Conservation (phyloP, 2,329 filamentous ascomycete species). For the Sordariomycetes sp. region DNA sequence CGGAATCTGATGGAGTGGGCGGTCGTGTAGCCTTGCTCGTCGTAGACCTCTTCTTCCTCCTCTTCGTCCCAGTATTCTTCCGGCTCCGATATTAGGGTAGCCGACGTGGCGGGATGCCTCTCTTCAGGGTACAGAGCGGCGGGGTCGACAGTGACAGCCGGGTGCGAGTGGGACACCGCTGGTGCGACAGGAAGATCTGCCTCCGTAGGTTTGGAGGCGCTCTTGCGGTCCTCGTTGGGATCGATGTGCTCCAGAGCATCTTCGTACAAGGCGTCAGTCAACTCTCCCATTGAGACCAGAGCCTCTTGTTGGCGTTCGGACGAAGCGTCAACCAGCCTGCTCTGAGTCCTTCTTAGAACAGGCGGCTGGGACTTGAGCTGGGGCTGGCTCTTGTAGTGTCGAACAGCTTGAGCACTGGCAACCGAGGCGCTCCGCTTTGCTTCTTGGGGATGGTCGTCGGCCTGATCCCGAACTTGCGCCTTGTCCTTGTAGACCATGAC, state of each 20-base stretch:
- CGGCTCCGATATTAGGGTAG: slow-evolving; percentile 17
- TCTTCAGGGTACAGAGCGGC: slow-evolving; percentile 3
- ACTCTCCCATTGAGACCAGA: slow-evolving; percentile 16
- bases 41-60: slow-evolving; percentile 52
- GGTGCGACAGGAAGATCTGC: not conserved
- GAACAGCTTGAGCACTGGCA: slow-evolving; percentile 16
- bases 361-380: slow-evolving; percentile 30
- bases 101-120: not conserved
- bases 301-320: not conserved
- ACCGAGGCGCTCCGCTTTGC: slow-evolving; percentile 3
- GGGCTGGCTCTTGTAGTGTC: slow-evolving; percentile 41
- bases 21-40: slow-evolving; percentile 58
- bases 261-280: slow-evolving; percentile 26
- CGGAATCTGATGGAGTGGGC: slow-evolving; percentile 65
- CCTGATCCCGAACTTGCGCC: slow-evolving; percentile 7
- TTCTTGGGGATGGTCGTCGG: not conserved
- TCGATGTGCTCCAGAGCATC: slow-evolving; percentile 30
- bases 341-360: slow-evolving; percentile 27
- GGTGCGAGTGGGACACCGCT: not conserved
- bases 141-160: not conserved
- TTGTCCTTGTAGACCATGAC: slow-evolving; percentile 4
- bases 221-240: slow-evolving; percentile 8
- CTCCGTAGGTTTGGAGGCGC: not conserved
- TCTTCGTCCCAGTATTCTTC: slow-evolving; percentile 73
- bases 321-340: slow-evolving; percentile 20